Base-by-base conservation (phyloP, 768 basidiomycete species). In the Hypholoma fasciculare region DNA sequence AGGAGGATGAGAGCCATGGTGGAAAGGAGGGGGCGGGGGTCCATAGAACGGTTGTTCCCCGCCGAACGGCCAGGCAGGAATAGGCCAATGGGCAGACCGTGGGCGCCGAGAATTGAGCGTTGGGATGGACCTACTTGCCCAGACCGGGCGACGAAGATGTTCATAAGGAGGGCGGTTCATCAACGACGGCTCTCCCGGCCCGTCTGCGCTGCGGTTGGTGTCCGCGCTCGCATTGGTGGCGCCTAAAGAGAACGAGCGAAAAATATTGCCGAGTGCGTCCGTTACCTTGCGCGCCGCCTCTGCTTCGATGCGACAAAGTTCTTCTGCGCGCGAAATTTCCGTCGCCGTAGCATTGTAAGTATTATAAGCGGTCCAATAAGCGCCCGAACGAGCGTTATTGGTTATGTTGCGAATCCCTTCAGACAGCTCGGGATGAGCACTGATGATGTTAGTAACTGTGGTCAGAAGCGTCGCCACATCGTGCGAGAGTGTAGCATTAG, bases 341-440 rank as follows among this genome's bases (percentile, higher is more conserved):
- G 23, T 23, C 23, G 23, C 23, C 4, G 23, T 23, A 2, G 23
- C 23, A 23, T 23, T 23, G 23, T 23, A 23, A 23, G 23, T 81
- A 49, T 86, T 82, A 64, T 90, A 88, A 27, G 78, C 70, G 37
- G 74, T 69, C 89, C 88, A 93, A 67, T 93, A 92, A 8, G 80
- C 75, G 20, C 89, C 90, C 51, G 75, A 82, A 5, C 79, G 75
- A 4, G 86, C 76, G 62, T 92, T 89, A 50, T 75, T 74, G 46
- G 85, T 68, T 36, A 93, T 82, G 65, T 82, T 86, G 56, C 83
- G 85, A 56, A 93, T 67, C 44, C 80, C 81, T 55, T 89, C 86
- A 3, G 87, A 81, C 11, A 93, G 70, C 61, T 93, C 89, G 4
- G 91, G 91, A 63, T 92, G 88, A 5, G 82, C 69, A 0, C 81